These are phyloP conservation scores for Vitis hybrid DNA, from an alignment of 177 flowering plant species.

Conservation along the genomic window DNA sequence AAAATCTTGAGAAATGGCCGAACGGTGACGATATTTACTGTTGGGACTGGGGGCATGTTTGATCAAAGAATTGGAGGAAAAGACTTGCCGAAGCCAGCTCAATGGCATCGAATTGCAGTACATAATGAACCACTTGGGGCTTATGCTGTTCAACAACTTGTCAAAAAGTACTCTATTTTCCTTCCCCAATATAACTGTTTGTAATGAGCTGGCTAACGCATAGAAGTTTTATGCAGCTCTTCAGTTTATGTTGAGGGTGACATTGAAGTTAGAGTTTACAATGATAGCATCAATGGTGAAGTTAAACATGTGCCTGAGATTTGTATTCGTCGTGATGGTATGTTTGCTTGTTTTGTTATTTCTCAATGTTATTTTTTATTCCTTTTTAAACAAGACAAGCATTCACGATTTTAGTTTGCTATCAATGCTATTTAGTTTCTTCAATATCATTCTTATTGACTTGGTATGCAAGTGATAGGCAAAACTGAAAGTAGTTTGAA, in stretches of 20 bases:
- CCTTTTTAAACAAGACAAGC: not conserved
- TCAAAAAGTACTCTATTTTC: slow-evolving; percentile 56
- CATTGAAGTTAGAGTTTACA: slow-evolving; percentile 90
- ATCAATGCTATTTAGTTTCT: not conserved
- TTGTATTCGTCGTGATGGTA: slow-evolving; percentile 93
- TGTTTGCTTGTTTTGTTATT: slow-evolving; percentile 10
- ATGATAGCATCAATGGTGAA: slow-evolving; percentile 83
- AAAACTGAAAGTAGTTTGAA: too few relatives aligned
- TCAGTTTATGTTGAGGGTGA: slow-evolving; percentile 96
- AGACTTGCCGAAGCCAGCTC: slow-evolving; percentile 79
- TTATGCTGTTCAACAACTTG: slow-evolving; percentile 81
- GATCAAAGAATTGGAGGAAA: slow-evolving; percentile 63
- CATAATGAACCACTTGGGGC: slow-evolving; percentile 77
- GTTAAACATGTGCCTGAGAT: slow-evolving; percentile 84
- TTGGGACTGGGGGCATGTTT: slow-evolving; percentile 96
- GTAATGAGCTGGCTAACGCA: slow-evolving; percentile 1
- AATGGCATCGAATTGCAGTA: slow-evolving; percentile 95
- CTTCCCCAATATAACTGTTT: not conserved
- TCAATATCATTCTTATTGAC: not conserved
- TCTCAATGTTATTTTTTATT: not conserved
- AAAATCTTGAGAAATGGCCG: slow-evolving; percentile 88
- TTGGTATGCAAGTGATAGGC: too few relatives aligned
- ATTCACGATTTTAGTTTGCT: not conserved
- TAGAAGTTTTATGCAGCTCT: slow-evolving; percentile 54
- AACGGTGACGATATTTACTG: slow-evolving; percentile 83